phyloP scores from a whole-genome alignment of 2,329 filamentous ascomycete species.

The Penicillium sp. region DNA sequence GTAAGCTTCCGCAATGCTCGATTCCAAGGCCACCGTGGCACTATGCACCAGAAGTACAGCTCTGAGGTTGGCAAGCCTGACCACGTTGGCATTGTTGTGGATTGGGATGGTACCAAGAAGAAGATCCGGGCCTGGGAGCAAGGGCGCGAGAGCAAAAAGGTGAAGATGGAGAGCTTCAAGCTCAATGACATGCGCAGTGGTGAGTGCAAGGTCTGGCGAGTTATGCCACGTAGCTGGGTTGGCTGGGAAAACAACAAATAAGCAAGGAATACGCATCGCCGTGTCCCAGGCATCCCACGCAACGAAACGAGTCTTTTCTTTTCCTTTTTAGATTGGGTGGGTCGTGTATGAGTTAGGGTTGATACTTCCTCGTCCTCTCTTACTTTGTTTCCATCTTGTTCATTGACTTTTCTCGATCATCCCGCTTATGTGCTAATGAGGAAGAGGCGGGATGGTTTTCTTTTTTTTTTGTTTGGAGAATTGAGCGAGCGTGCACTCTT shows the following conservation, averaged over 20 bases:
- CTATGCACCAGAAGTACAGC: slow-evolving; percentile 93
- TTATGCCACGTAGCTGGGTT: slow-evolving; percentile 89
- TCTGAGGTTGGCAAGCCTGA: slow-evolving; percentile 83
- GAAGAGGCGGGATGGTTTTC: slow-evolving; percentile 12
- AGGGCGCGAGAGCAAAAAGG: slow-evolving; percentile 87
- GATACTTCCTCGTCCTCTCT: slow-evolving; percentile 10
- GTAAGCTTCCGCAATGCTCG: slow-evolving; percentile 88
- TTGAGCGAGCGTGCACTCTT: slow-evolving; percentile 26
- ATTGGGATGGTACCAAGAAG: slow-evolving; percentile 99
- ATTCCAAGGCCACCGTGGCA: slow-evolving; percentile 92
- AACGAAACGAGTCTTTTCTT: background rate
- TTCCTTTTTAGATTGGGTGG: slow-evolving; percentile 14
- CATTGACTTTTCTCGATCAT: slow-evolving; percentile 10
- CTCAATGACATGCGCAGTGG: slow-evolving; percentile 88
- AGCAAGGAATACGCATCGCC: background rate
- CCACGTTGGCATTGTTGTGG: slow-evolving; percentile 86
- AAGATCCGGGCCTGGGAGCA: slow-evolving; percentile 96
- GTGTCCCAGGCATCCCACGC: background rate
- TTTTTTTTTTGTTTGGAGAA: slow-evolving; percentile 15
- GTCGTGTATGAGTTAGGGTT: slow-evolving; percentile 20
- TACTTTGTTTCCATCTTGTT: slow-evolving; percentile 2
- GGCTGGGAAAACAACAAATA: slow-evolving; percentile 66
- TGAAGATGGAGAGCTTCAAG: slow-evolving; percentile 91
- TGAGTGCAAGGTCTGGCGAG: slow-evolving; percentile 95
- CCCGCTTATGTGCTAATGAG: slow-evolving; percentile 23